Base-by-base conservation (phyloP, 2,329 filamentous ascomycete genomes). In the Claviceps arundinis region DNA sequence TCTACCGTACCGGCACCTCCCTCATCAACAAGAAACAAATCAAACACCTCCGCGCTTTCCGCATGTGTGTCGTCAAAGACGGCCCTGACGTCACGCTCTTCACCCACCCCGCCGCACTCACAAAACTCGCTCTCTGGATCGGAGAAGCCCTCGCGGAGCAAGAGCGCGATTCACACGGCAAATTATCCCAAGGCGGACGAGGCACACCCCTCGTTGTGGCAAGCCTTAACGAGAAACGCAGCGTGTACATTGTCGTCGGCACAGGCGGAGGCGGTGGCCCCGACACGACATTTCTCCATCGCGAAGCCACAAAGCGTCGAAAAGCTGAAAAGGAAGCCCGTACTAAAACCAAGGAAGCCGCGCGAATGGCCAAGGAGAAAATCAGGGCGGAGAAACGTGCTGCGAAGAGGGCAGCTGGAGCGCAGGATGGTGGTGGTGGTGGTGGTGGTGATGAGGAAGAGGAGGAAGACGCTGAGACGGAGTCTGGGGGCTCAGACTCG, bases 51-150 rank as follows among this genome's bases (percentile, higher is more conserved):
- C 82, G 89, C 47, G 87, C 91, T 0, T 98, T 97, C 66, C 87
- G 93, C 48, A 89, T 98, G 77, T 94, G 87, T 37, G 86, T 97
- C 4, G 89, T 98, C 60, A 95, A 94, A 64, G 93, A 97, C 62
- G 89, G 91, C 0, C 89, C 90, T 0, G 93, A 97, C 60, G 85
- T 95, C 0, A 71, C 79, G n/a, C 77, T 97, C 11, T 98, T 98
- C 69, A 89, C 85, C 1, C 91, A 97, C 62, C 90, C 93, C 0
- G 88, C 90, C 5, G 93, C 93, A 1, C 72, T 98, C 24, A 95
- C 90, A 2, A 96, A 97, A 67, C 77, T 98, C 14, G 90, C 91
- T 0, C 75, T 95, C 3, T 98, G 93, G 93, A 80, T 98, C 43
- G 88, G 86, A 46, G 91, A 97, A 68, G 93, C 93, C 0, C 83